Evolutionary conservation across 805 yeast species (phyloP).

Genomic region (Saccharomyces paradoxus): DNA sequence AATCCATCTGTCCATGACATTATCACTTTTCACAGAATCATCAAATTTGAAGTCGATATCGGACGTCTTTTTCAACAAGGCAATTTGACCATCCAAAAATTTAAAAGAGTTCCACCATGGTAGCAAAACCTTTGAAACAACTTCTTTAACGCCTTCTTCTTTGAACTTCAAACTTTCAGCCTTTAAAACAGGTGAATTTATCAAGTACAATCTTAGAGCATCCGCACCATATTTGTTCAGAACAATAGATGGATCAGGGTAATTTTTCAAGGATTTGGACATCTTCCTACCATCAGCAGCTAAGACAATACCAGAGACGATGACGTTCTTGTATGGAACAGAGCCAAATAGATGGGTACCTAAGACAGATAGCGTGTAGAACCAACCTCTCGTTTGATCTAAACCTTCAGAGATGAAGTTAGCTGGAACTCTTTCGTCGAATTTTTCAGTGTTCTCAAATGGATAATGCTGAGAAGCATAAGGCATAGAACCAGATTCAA

Average conservation of each 20-base stretch:
- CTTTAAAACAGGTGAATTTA: constrained; percentile 93
- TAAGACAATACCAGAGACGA: constrained; percentile 91
- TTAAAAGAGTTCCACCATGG: constrained; percentile 99
- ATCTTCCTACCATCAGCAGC: constrained; percentile 98
- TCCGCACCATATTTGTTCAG: constrained; percentile 93
- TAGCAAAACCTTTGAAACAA: constrained; percentile 85
- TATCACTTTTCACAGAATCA: constrained; percentile 53
- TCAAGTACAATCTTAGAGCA: constrained; percentile 89
- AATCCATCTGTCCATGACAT: constrained; percentile 97
- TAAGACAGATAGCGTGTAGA: constrained; percentile 88
- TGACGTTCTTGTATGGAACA: constrained; percentile 91
- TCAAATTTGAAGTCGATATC: constrained; percentile 67
- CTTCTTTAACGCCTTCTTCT: constrained; percentile 98
- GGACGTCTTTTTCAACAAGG: constrained; percentile 69
- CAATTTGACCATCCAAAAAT: constrained; percentile 91
- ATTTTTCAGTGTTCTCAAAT: constrained; percentile 71
- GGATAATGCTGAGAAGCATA: constrained; percentile 96
- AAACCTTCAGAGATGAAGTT: constrained; percentile 97
- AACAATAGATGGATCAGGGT: constrained; percentile 86
- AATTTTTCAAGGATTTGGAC: constrained; percentile 96
- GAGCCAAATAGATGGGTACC: constrained; percentile 90
- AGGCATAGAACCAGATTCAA: constrained; percentile 99
- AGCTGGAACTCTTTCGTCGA: constrained; percentile 80
- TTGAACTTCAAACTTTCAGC: constrained; percentile 95
- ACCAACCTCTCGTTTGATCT: constrained; percentile 99